Evolutionary conservation across 2,329 filamentous ascomycete genomes (phyloP), one percentile per base, ranked within the genome.

Genomic region (Colletotrichum truncatum): DNA sequence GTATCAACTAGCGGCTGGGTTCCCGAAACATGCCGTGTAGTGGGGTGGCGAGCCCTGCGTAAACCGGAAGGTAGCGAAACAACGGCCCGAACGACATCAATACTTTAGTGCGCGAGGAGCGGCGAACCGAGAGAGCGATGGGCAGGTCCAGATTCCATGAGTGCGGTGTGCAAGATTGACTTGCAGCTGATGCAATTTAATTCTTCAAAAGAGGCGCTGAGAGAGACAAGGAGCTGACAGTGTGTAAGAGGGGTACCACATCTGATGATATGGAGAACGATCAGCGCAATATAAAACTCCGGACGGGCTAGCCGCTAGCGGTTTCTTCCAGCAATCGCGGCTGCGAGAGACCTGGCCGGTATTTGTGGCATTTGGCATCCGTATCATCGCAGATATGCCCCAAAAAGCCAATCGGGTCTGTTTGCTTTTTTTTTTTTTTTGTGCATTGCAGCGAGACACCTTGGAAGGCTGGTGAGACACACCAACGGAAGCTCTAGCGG

Each of bases 181-280:
- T n/a, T 62, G 49, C 57, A 56, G 48, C 34, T 30, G 34, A 34
- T 45, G 57, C 36, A 62, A 65, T 65, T 62, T 65, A 49, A 51
- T 56, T 39, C 49, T 51, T 55, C 49, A 62, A 38, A 41, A 28
- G 30, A 39, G 34, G n/a, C 39, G 30, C 23, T 53, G 38, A 21
- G 21, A 23, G 57, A 48, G 38, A 7, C 49, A 62, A 11, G 49
- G 41, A 55, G 49, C 23, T 12, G 18, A 14, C 25, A 38, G 11
- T 18, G n/a, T n/a, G n/a, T n/a, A n/a, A 10, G 18, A 21, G 10
- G 6, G n/a, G n/a, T n/a, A 18, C 38, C 39, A 12, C 12, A 45
- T 26, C 23, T 14, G 16, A 51, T 14, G 46, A 25, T 28, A 14
- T 28, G 46, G 39, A 21, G 23, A 38, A 53, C 18, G 32, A 39